Conservation (phyloP, 176 grass and related monocot species). For the Phragmites australis region DNA sequence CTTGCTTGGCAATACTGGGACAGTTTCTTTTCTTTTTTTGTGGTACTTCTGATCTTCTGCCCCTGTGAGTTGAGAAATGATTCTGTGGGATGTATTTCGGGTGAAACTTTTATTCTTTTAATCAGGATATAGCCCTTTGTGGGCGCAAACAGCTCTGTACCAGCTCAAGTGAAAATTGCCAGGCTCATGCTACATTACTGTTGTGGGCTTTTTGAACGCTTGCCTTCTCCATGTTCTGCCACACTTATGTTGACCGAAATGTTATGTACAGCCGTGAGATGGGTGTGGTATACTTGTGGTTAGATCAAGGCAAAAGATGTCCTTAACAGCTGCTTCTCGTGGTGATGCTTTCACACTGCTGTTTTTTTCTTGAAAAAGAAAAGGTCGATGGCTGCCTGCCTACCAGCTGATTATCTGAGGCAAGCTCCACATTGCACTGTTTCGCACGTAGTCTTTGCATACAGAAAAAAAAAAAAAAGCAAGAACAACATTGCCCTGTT, state of each 20-base stretch:
- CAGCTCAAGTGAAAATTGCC: not conserved
- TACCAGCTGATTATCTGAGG: not conserved
- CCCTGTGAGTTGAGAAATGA: constrained; percentile 16
- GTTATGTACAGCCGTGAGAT: not conserved
- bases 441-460: not conserved
- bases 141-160: constrained; percentile 20
- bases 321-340: not conserved
- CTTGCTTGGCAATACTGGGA: constrained; percentile 19
- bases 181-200: not conserved
- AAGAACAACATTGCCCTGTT: no score
- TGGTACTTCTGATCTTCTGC: constrained; percentile 1
- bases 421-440: not conserved
- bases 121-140: constrained; percentile 16
- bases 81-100: constrained; percentile 34
- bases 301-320: not conserved
- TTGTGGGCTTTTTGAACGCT: not conserved
- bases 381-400: not conserved
- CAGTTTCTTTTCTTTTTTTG: constrained; percentile 22
- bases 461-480: no score
- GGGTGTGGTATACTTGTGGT: not conserved
- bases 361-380: not conserved
- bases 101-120: not conserved
- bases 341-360: not conserved
- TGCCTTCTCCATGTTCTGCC: not conserved
- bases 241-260: not conserved